A percentile compares a stretch with the other conserved stretches of the same genome.
Conservation (phyloP, 148 eudicot genomes). For the Vaccinium darrowii region DNA sequence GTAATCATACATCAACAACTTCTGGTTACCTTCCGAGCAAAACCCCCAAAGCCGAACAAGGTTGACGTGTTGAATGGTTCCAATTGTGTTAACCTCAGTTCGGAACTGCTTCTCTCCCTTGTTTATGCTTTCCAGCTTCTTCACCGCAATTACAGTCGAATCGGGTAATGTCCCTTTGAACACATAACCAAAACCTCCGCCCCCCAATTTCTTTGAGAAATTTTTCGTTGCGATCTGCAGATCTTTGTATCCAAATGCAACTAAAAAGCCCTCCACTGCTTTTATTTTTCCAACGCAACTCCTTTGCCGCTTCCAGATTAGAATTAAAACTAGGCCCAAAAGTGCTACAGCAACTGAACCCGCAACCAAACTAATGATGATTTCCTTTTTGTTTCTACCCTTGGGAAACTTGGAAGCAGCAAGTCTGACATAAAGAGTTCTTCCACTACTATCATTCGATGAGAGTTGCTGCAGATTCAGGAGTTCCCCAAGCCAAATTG, state of each 20-base stretch:
- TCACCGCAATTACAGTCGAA: conserved; percentile 54
- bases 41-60: conserved; percentile 70
- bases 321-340: background rate
- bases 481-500: conserved; percentile 43
- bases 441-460: conserved; percentile 40
- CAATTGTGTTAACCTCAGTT: conserved; percentile 68
- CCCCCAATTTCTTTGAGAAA: conserved; percentile 64
- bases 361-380: conserved; percentile 21
- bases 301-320: conserved; percentile 9
- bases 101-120: conserved; percentile 74
- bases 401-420: conserved; percentile 42
- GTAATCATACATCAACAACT: conserved; percentile 60
- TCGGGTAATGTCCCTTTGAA: conserved; percentile 60
- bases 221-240: conserved; percentile 56
- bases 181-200: conserved; percentile 73
- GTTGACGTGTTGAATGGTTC: conserved; percentile 64
- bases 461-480: conserved; percentile 44
- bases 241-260: conserved; percentile 52
- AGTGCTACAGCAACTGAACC: background rate
- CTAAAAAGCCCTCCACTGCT: conserved; percentile 45
- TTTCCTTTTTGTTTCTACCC: conserved; percentile 23
- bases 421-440: conserved; percentile 39
- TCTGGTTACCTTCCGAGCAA: conserved; percentile 47
- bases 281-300: conserved; percentile 17
- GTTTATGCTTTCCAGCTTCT: conserved; percentile 53